These are phyloP conservation scores for Ambrosiella beaveri DNA, from an alignment of 2,329 filamentous ascomycete species.

Conservation along the genomic window DNA sequence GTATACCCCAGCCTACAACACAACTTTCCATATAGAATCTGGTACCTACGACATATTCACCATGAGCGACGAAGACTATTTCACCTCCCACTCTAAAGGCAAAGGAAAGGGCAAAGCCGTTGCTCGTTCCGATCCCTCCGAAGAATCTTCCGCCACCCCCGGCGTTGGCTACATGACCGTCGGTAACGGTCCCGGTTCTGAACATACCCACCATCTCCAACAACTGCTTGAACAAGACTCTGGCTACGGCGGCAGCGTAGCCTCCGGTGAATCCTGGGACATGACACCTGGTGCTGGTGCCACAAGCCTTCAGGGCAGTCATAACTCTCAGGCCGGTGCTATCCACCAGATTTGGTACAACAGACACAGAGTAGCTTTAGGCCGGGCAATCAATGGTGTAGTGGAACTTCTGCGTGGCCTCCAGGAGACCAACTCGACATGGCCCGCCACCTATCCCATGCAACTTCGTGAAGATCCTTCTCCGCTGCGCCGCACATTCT, in stretches of 20 bases:
- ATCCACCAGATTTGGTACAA: conserved; percentile 93
- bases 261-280: conserved; percentile 37
- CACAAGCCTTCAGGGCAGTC: conserved; percentile 17
- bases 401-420: conserved; percentile 69
- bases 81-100: conserved; percentile 3
- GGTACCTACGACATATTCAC: background rate
- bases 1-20: too few relatives aligned
- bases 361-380: conserved; percentile 73
- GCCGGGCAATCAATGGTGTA: conserved; percentile 69
- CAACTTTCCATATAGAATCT: background rate
- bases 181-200: conserved; percentile 56
- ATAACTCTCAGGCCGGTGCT: conserved; percentile 51
- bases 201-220: conserved; percentile 66
- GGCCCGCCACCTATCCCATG: conserved; percentile 91
- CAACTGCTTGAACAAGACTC: conserved; percentile 74
- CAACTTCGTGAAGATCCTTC: conserved; percentile 43
- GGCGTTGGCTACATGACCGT: conserved; percentile 62
- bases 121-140: conserved; percentile 16
- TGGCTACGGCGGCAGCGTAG: conserved; percentile 71
- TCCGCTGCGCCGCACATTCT: conserved; percentile 11
- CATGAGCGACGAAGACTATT: conserved; percentile 7
- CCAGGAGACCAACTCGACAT: conserved; percentile 75
- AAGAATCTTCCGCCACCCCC: conserved; percentile 16
- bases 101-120: conserved; percentile 34
- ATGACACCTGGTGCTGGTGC: conserved; percentile 17